Conservation (phyloP, 805 yeast genomes). For the Kazachstania africana region DNA sequence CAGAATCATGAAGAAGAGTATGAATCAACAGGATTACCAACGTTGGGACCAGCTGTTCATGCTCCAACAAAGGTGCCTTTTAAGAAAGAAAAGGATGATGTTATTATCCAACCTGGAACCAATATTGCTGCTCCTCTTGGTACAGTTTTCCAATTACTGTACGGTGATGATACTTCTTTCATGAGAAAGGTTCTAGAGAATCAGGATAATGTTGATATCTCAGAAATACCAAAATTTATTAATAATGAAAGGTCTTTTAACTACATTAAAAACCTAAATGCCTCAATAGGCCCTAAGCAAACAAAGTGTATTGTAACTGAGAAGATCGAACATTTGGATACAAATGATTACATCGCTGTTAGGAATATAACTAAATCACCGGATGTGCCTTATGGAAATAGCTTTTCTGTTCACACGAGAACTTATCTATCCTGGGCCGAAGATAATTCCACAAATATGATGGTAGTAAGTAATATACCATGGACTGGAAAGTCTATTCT, state of each 20-base stretch:
- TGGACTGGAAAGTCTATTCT: conserved; percentile 74
- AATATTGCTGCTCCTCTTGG: conserved; percentile 55
- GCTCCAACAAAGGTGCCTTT: conserved; percentile 36
- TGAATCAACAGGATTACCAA: conserved; percentile 15
- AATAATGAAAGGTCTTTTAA: conserved; percentile 37
- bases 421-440: conserved; percentile 57
- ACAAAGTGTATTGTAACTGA: conserved; percentile 54
- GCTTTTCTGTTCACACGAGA: conserved; percentile 51
- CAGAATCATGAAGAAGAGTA: conserved; percentile 10
- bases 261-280: conserved; percentile 48
- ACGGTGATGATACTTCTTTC: conserved; percentile 48
- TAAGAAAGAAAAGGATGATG: conserved; percentile 38
- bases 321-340: conserved; percentile 38
- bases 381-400: conserved; percentile 65
- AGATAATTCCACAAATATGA: conserved; percentile 42
- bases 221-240: conserved; percentile 35
- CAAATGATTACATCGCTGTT: conserved; percentile 32
- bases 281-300: conserved; percentile 63
- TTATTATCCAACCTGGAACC: conserved; percentile 38
- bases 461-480: conserved; percentile 45
- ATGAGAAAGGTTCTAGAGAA: conserved; percentile 36
- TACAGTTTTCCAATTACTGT: conserved; percentile 44
- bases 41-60: conserved; percentile 31
- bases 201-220: conserved; percentile 52
- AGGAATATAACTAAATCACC: conserved; percentile 51